Evolutionary conservation across 106 monocot species (phyloP).

Genomic region (Alisma plantagoaquatica): DNA sequence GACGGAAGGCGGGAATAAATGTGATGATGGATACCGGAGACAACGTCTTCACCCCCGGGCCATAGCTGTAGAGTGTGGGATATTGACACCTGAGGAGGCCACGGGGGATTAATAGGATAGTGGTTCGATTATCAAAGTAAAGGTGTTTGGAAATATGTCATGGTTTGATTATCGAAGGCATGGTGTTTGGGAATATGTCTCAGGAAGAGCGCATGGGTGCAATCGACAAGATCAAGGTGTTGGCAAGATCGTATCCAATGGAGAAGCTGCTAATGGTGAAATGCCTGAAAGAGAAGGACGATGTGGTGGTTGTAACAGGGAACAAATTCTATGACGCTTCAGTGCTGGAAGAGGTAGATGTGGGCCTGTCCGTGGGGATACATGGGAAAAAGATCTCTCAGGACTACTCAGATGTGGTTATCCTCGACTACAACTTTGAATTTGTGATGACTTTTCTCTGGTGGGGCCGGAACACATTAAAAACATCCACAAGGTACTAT

Average conservation of each 20-base stretch:
- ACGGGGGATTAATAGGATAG: neutral
- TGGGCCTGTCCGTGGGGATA: slow-evolving; percentile 40
- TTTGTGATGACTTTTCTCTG: slow-evolving; percentile 26
- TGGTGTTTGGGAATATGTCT: slow-evolving; percentile 31
- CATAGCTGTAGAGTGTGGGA: slow-evolving; percentile 12
- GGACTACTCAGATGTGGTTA: slow-evolving; percentile 43
- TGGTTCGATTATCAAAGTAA: too few species aligned
- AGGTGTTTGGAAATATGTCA: too few species aligned
- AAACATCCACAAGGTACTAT: slow-evolving; percentile 46
- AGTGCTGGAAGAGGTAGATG: slow-evolving; percentile 37
- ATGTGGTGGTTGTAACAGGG: neutral
- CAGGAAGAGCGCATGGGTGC: too few species aligned
- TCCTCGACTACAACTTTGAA: slow-evolving; percentile 35
- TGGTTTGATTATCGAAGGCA: slow-evolving; percentile 9
- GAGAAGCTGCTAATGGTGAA: neutral
- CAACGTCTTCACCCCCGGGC: slow-evolving; percentile 8
- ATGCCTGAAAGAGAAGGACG: neutral
- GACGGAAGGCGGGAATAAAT: slow-evolving; percentile 39
- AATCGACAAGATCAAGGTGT: too few species aligned
- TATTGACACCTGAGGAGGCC: neutral
- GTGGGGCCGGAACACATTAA: slow-evolving; percentile 39
- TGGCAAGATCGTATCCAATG: neutral
- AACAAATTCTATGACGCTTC: slow-evolving; percentile 1
- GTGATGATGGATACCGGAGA: slow-evolving; percentile 16
- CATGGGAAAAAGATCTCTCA: slow-evolving; percentile 45